Conservation (phyloP, 768 basidiomycete genomes). For the Lentinula guzmanii region DNA sequence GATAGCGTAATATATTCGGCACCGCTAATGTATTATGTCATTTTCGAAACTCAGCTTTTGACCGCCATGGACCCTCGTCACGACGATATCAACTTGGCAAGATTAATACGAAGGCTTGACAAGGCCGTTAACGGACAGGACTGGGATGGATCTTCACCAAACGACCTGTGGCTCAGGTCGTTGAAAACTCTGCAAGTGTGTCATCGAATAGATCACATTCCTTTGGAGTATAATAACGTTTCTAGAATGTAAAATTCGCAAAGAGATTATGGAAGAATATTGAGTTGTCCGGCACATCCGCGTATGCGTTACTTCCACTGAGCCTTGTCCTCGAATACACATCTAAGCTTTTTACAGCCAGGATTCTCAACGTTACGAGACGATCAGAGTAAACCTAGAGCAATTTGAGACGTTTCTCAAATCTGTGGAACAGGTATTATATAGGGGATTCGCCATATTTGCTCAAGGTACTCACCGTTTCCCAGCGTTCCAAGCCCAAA, state of each 20-base stretch:
- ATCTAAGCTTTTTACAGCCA: constrained; percentile 23
- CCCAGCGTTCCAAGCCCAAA: constrained; percentile 36
- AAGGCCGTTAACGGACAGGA: constrained; percentile 38
- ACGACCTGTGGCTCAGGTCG: constrained; percentile 47
- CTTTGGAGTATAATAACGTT: constrained; percentile 18
- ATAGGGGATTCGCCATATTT: neutral
- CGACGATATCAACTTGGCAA: constrained; percentile 63
- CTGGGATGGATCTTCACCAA: constrained; percentile 24
- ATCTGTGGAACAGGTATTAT: constrained; percentile 46
- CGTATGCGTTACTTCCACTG: constrained; percentile 24
- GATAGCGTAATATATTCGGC: neutral
- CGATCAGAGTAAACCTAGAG: constrained; percentile 45
- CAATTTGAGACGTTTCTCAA: constrained; percentile 46
- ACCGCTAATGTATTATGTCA: neutral
- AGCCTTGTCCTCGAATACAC: neutral
- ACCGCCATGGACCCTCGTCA: constrained; percentile 23
- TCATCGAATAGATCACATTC: neutral
- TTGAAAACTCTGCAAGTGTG: constrained; percentile 53
- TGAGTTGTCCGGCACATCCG: constrained; percentile 40
- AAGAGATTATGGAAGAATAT: constrained; percentile 52
- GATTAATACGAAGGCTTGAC: constrained; percentile 58
- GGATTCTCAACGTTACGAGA: constrained; percentile 36
- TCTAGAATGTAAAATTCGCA: constrained; percentile 47
- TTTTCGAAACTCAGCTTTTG: neutral
- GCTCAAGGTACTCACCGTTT: neutral